phyloP scores from a whole-genome alignment of 805 yeast genomes.

The Jamesozyma rosinii region DNA sequence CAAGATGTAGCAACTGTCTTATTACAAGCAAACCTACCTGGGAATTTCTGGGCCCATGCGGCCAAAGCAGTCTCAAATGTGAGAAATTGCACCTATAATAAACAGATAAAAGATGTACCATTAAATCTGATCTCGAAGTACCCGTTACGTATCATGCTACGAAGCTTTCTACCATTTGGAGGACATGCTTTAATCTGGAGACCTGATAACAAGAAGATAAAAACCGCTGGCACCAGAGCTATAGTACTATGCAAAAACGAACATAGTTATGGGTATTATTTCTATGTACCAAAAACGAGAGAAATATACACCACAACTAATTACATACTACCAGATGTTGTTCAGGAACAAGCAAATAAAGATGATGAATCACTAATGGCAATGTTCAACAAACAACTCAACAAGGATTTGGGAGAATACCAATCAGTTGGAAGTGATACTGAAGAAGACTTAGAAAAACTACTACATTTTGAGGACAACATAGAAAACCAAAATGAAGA shows the following conservation, averaged over 20 bases:
- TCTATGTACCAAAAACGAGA: conserved; percentile 5
- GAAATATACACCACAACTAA: conserved; percentile 1
- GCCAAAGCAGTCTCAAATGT: neutral
- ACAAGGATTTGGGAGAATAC: too few species aligned
- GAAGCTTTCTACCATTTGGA: neutral
- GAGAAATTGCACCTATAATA: neutral
- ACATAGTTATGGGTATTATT: conserved; percentile 3
- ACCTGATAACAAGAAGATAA: neutral
- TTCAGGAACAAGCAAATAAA: neutral
- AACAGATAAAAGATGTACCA: neutral
- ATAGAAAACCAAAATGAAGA: too few species aligned
- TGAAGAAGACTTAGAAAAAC: too few species aligned
- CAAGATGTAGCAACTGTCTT: conserved; percentile 4
- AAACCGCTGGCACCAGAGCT: neutral
- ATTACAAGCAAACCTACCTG: neutral
- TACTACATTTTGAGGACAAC: too few species aligned
- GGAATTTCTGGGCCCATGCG: conserved; percentile 6
- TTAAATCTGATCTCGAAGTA: neutral
- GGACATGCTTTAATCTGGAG: neutral
- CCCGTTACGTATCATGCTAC: neutral
- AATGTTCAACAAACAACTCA: too few species aligned
- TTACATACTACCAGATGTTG: neutral
- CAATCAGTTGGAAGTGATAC: too few species aligned
- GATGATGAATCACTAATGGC: neutral
- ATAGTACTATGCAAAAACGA: conserved; percentile 4